These are phyloP conservation scores for Selenicereus undatus DNA, from an alignment of 148 eudicot genomes.

Conservation along the genomic window DNA sequence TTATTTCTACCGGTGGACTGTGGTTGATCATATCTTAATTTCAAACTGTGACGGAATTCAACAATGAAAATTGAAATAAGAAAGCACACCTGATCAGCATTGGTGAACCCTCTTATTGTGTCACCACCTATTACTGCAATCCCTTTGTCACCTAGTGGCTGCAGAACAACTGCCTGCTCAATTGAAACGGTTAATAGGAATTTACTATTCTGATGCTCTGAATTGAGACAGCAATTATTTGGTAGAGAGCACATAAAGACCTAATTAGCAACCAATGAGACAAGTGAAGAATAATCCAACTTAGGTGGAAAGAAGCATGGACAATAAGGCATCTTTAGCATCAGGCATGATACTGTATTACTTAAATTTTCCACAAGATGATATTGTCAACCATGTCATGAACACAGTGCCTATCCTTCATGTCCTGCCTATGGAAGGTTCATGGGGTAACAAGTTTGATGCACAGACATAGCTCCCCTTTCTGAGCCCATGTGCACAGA, in stretches of 20 bases:
- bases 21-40: neutral
- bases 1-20: neutral
- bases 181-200: slow-evolving; percentile 17
- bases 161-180: slow-evolving; percentile 82
- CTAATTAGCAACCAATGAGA: neutral
- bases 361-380: neutral
- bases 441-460: no score
- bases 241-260: neutral
- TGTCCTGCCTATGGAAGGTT: no score
- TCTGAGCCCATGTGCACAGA: no score
- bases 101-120: slow-evolving; percentile 84
- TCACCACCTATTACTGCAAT: slow-evolving; percentile 83
- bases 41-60: neutral
- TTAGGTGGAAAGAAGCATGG: neutral
- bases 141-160: slow-evolving; percentile 82
- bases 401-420: neutral
- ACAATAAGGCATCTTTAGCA: neutral
- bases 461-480: no score
- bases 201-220: neutral
- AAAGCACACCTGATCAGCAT: slow-evolving; percentile 81
- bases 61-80: neutral
- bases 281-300: neutral
- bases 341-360: neutral
- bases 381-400: neutral
- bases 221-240: neutral